These are phyloP conservation scores for Carex kokanica DNA, from an alignment of 176 grass and related monocot species.

Conservation along the genomic window DNA sequence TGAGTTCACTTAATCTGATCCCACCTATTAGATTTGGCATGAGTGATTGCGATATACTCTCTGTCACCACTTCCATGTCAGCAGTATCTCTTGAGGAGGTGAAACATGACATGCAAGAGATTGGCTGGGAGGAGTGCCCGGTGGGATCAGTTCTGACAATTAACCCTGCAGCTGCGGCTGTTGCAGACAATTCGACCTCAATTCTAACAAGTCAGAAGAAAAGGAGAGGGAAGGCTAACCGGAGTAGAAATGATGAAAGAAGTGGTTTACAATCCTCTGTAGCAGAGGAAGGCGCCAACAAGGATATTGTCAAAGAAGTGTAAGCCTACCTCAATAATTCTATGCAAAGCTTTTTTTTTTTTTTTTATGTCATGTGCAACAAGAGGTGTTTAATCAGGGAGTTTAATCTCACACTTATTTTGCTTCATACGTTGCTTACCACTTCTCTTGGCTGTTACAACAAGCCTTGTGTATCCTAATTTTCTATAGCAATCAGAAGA, in stretches of 20 bases:
- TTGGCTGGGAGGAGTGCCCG: constrained; percentile 13
- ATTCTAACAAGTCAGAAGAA: not conserved
- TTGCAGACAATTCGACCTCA: not conserved
- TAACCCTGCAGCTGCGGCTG: not conserved
- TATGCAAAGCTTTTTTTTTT: not conserved
- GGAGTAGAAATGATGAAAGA: not conserved
- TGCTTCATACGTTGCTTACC: not conserved
- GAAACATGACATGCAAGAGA: constrained; percentile 3
- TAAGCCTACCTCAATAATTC: not conserved
- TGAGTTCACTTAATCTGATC: not conserved
- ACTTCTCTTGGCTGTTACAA: not conserved
- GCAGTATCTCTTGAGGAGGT: not conserved
- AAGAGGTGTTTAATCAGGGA: not conserved
- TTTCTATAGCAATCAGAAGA: not conserved
- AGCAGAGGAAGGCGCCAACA: not conserved
- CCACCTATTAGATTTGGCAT: not conserved
- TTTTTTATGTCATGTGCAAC: not conserved
- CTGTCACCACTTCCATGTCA: not conserved
- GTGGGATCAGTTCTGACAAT: constrained; percentile 13
- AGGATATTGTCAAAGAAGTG: not conserved
- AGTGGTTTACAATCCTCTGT: not conserved
- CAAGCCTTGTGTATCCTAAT: not conserved
- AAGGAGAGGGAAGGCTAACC: not conserved
- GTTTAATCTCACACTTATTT: not conserved
- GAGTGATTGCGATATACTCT: not conserved